These are phyloP conservation scores for Curvularia spicifera DNA, from an alignment of 2,329 filamentous ascomycete species.

Conservation along the genomic window DNA sequence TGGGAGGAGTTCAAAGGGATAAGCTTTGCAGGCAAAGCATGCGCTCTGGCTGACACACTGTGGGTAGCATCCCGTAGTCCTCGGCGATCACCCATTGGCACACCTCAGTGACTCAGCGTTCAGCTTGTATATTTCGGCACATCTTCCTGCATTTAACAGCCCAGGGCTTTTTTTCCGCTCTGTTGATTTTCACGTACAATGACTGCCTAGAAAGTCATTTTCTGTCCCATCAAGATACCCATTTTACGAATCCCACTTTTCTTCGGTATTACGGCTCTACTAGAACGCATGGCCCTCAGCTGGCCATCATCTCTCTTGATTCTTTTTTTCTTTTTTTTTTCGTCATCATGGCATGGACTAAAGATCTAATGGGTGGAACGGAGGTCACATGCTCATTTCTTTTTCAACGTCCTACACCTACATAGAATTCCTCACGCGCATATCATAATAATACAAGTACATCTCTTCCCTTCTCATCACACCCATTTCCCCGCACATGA, in stretches of 20 bases:
- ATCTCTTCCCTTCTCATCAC: neutral
- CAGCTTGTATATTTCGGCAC: constrained; percentile 3
- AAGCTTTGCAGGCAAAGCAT: constrained; percentile 14
- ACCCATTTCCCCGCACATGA: neutral
- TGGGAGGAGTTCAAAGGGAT: constrained; percentile 19
- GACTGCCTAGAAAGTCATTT: neutral
- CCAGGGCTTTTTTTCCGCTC: neutral
- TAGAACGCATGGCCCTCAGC: neutral
- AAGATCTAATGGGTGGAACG: neutral
- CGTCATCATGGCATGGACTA: neutral
- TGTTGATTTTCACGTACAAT: neutral
- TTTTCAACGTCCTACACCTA: neutral
- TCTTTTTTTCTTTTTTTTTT: neutral
- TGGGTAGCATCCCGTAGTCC: constrained; percentile 11
- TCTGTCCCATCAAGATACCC: constrained; percentile 3
- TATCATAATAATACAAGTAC: neutral
- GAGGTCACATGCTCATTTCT: neutral
- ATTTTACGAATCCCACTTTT: neutral
- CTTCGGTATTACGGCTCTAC: neutral
- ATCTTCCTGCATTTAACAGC: constrained; percentile 1
- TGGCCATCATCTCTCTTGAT: neutral
- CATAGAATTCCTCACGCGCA: neutral
- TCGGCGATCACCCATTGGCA: constrained; percentile 1
- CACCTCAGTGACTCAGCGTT: neutral
- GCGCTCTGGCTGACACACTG: constrained; percentile 11